Evolutionary conservation across 345 rosid species (phyloP).

Genomic region (Rhizophora apiculata): DNA sequence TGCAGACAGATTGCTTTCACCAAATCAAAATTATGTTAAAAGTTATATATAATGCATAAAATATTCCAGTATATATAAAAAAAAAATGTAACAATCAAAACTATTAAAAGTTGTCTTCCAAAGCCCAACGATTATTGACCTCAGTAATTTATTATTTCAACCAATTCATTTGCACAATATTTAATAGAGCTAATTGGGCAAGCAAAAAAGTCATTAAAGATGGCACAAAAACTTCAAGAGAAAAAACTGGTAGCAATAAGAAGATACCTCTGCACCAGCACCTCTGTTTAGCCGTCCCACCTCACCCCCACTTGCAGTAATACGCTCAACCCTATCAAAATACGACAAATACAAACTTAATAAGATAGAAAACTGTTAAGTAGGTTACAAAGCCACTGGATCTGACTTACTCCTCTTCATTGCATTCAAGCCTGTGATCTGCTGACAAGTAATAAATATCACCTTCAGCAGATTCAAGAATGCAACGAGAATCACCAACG

Average conservation of each 20-base stretch:
- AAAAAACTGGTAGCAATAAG: conserved; percentile 8
- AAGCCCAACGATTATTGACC: not conserved
- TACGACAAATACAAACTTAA: conserved; percentile 15
- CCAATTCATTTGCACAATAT: no score
- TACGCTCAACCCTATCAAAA: conserved; percentile 70
- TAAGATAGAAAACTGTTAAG: conserved; percentile 15
- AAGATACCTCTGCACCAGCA: conserved; percentile 90
- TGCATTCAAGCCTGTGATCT: conserved; percentile 95
- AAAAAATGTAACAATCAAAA: not conserved
- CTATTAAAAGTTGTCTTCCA: not conserved
- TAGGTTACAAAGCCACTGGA: conserved; percentile 8
- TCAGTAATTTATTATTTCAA: not conserved
- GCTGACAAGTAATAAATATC: conserved; percentile 84
- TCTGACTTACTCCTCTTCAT: conserved; percentile 81
- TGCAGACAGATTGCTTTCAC: not conserved
- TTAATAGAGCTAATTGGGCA: not conserved
- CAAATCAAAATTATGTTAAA: not conserved
- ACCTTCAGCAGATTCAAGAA: conserved; percentile 95
- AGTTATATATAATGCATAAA: no score
- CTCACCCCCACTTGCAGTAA: conserved; percentile 98
- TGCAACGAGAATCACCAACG: conserved; percentile 97
- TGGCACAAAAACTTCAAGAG: not conserved
- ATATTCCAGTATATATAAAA: not conserved
- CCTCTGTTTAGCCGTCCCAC: conserved; percentile 96
- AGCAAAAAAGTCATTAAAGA: not conserved